phyloP scores from a whole-genome alignment of 2,329 filamentous ascomycete genomes.

The Leptographium wingfieldii region DNA sequence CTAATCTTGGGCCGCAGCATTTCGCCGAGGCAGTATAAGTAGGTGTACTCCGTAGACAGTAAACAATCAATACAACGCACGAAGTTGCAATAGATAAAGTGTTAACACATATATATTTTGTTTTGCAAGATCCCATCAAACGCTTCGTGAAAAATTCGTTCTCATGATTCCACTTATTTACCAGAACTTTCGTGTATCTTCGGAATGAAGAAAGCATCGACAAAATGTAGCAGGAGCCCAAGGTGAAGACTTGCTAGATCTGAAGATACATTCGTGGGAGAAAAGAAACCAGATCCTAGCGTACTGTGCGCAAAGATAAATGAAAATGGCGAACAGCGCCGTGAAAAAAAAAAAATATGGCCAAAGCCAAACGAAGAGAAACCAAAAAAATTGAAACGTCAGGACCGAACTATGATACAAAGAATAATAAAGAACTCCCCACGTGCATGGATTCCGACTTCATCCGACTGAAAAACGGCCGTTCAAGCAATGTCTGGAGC shows the following conservation, averaged over 20 bases:
- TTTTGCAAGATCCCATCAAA: too few species aligned
- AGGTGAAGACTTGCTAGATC: neutral
- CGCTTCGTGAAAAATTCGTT: neutral
- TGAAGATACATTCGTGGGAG: neutral
- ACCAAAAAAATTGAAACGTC: neutral
- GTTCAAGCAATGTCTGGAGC: neutral
- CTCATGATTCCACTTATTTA: neutral
- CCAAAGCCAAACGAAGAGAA: neutral
- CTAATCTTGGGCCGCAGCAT: too few species aligned
- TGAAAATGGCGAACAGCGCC: neutral
- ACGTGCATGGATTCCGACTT: neutral
- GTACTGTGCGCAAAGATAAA: constrained; percentile 4
- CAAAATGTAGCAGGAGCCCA: neutral
- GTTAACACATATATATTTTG: too few species aligned
- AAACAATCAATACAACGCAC: too few species aligned
- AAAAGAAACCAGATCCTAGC: constrained; percentile 1
- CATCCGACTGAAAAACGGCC: neutral
- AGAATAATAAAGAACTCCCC: constrained; percentile 4
- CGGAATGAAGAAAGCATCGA: neutral
- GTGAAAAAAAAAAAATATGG: neutral
- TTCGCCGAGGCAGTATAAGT: too few species aligned
- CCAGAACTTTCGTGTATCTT: neutral
- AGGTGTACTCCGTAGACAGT: too few species aligned
- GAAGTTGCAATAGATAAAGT: too few species aligned
- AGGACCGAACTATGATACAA: neutral